Evolutionary conservation across 495 filamentous ascomycete species (phyloP).

Genomic region (Aspergillus conjunctus): DNA sequence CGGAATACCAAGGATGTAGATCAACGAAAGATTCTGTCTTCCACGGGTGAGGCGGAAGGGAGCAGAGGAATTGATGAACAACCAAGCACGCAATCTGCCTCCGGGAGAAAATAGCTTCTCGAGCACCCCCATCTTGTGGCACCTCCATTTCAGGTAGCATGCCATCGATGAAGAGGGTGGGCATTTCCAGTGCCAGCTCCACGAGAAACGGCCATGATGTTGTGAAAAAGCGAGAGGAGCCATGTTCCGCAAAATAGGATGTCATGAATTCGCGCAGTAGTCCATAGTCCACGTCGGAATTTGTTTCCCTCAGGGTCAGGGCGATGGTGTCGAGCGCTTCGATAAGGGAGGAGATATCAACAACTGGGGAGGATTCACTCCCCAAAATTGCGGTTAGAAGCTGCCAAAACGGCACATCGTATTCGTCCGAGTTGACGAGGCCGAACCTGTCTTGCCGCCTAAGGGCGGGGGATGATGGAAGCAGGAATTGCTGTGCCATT

Average conservation of each 20-base stretch:
- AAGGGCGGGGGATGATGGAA: background rate
- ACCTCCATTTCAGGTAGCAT: background rate
- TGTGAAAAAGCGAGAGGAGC: background rate
- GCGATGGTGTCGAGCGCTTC: slow-evolving; percentile 3
- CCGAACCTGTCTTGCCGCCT: slow-evolving; percentile 1
- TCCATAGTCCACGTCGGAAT: background rate
- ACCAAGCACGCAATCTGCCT: slow-evolving; percentile 6
- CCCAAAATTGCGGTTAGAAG: background rate
- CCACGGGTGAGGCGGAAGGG: slow-evolving; percentile 4
- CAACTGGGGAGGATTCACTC: slow-evolving; percentile 2
- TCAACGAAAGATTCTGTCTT: slow-evolving; percentile 5
- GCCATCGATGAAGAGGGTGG: background rate
- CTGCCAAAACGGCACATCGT: slow-evolving; percentile 6
- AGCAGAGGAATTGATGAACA: slow-evolving; percentile 7
- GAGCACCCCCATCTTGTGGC: background rate
- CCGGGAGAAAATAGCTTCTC: background rate
- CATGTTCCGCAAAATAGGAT: background rate
- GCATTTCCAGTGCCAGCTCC: slow-evolving; percentile 5
- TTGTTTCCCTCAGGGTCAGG: background rate
- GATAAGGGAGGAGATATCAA: slow-evolving; percentile 5
- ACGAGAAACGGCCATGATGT: background rate
- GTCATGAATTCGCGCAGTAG: slow-evolving; percentile 1
- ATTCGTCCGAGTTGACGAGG: slow-evolving; percentile 2
- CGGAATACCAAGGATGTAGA: slow-evolving; percentile 3
- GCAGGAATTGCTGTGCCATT: background rate